A percentile compares a stretch with the other conserved stretches of the same genome.
Evolutionary conservation across 2,329 filamentous ascomycete species (phyloP).

Genomic region (Phialocephala subalpina): DNA sequence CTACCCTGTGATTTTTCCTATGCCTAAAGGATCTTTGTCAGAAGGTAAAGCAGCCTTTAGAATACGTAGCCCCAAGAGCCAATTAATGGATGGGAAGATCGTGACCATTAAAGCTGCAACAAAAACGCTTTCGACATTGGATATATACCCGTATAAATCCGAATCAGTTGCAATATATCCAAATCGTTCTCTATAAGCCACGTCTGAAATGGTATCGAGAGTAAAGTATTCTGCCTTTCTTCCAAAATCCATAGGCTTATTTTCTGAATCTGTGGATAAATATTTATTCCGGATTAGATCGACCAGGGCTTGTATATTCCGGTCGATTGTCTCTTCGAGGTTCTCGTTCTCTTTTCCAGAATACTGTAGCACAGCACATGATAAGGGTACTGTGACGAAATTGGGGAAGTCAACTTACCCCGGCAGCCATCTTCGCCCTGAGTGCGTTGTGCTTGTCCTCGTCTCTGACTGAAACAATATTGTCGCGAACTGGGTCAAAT

Average conservation of each 20-base stretch:
- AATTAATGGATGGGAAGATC: too few species aligned
- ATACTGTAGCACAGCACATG: constrained; percentile 46
- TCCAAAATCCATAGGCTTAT: constrained; percentile 55
- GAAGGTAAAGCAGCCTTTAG: too few species aligned
- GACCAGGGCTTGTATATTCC: constrained; percentile 54
- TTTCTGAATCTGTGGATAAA: constrained; percentile 46
- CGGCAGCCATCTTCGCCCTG: constrained; percentile 57
- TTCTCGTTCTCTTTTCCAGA: constrained; percentile 58
- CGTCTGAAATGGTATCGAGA: constrained; percentile 60
- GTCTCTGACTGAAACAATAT: constrained; percentile 58
- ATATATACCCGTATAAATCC: too few species aligned
- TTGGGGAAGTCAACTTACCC: constrained; percentile 55
- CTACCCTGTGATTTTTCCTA: too few species aligned
- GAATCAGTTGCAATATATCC: too few species aligned
- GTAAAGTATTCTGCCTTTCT: constrained; percentile 60
- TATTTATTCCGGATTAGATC: constrained; percentile 59
- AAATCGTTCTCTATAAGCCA: constrained; percentile 46
- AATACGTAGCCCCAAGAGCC: too few species aligned
- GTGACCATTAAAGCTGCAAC: too few species aligned
- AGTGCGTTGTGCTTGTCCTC: constrained; percentile 52
- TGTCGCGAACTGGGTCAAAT: constrained; percentile 60
- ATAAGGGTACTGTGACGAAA: constrained; percentile 30
- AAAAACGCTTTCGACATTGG: too few species aligned
- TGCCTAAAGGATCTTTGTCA: too few species aligned
- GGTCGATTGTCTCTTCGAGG: constrained; percentile 58